Percentiles rank a stretch among this genome's conserved stretches.
Conservation (phyloP, 306 rosid species). For the Acacia confusa region DNA sequence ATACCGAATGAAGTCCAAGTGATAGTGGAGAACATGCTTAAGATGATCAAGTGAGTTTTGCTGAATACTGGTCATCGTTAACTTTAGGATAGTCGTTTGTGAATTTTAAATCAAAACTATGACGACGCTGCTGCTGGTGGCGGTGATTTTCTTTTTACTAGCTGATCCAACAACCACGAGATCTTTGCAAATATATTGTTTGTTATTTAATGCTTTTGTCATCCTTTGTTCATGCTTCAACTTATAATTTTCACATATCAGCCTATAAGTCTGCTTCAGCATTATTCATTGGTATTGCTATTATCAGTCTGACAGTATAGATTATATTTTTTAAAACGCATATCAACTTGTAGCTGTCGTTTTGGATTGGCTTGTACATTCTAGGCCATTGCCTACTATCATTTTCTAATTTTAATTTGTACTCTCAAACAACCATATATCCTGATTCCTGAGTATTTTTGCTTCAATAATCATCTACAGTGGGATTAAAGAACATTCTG, state of each 20-base stretch:
- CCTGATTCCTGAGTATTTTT: background rate
- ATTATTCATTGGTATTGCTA: background rate
- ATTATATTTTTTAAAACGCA: background rate
- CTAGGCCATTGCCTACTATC: background rate
- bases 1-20: constrained; percentile 3
- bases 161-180: background rate
- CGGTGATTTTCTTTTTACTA: background rate
- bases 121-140: background rate
- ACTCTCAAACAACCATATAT: background rate
- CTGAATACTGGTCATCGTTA: background rate
- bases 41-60: constrained; percentile 1
- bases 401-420: background rate
- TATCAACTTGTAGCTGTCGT: background rate
- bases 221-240: background rate
- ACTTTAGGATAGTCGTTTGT: background rate
- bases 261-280: background rate
- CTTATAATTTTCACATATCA: background rate
- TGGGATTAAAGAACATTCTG: constrained; percentile 32
- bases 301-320: background rate
- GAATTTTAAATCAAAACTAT: background rate
- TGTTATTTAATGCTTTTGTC: background rate
- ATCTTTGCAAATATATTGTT: background rate
- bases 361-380: background rate
- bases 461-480: background rate
- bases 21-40: constrained; percentile 1